Evolutionary conservation across 1,139 yeast genomes (phyloP).

Genomic region (Debaryomyces coudertii): DNA sequence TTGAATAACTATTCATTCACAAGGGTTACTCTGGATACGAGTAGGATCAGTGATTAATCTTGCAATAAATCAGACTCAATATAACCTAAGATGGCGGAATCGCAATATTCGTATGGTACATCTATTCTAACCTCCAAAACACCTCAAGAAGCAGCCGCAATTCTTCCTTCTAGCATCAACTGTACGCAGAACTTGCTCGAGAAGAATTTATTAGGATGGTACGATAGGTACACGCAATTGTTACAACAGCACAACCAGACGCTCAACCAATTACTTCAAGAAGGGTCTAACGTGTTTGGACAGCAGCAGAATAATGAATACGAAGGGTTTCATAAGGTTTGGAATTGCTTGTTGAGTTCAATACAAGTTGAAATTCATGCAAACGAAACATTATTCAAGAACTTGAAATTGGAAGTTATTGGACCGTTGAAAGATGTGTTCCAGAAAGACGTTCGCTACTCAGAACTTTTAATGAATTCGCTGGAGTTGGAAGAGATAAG

Average conservation of each 20-base stretch:
- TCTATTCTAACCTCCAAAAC: slow-evolving; percentile 47
- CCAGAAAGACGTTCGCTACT: slow-evolving; percentile 54
- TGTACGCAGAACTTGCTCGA: slow-evolving; percentile 26
- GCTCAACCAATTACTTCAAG: slow-evolving; percentile 49
- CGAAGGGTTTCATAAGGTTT: slow-evolving; percentile 58
- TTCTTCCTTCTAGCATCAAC: slow-evolving; percentile 39
- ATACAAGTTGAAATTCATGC: slow-evolving; percentile 56
- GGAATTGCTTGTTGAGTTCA: slow-evolving; percentile 59
- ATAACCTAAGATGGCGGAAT: slow-evolving; percentile 21
- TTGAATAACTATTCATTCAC: neutral
- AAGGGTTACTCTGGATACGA: neutral
- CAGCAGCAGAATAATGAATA: slow-evolving; percentile 41
- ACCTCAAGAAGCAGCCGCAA: slow-evolving; percentile 46
- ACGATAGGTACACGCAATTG: slow-evolving; percentile 53
- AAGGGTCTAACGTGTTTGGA: slow-evolving; percentile 45
- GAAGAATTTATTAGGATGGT: slow-evolving; percentile 53
- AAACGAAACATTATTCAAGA: slow-evolving; percentile 54
- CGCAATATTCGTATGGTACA: slow-evolving; percentile 36
- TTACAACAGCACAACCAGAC: slow-evolving; percentile 54
- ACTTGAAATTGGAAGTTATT: slow-evolving; percentile 58
- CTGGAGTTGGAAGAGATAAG: slow-evolving; percentile 46
- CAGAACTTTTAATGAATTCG: slow-evolving; percentile 45
- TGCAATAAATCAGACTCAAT: slow-evolving; percentile 2
- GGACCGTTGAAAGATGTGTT: slow-evolving; percentile 56
- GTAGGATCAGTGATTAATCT: neutral